Conservation (phyloP, 2,329 filamentous ascomycete species). For the Xylaria sp. region DNA sequence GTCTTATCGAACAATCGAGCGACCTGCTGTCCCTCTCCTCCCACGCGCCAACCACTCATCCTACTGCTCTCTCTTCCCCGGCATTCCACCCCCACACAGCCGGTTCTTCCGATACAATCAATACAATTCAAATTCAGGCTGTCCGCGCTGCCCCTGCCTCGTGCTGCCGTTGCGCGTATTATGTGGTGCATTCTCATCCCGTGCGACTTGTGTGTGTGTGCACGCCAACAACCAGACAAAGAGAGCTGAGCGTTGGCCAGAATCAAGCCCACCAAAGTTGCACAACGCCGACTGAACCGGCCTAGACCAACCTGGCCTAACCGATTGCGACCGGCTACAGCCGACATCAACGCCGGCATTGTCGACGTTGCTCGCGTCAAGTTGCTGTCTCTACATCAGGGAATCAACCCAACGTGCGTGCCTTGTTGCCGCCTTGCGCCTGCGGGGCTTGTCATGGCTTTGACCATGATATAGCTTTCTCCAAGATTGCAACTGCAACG, state of each 20-base stretch:
- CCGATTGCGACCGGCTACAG: conserved; percentile 14
- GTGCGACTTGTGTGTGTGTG: conserved; percentile 14
- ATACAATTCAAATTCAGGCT: neutral
- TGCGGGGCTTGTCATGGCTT: conserved; percentile 30
- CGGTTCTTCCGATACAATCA: conserved; percentile 27
- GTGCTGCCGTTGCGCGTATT: conserved; percentile 12
- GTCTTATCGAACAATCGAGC: conserved; percentile 21
- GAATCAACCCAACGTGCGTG: conserved; percentile 7
- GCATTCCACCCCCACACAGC: conserved; percentile 27
- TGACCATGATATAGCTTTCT: conserved; percentile 25
- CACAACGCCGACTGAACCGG: conserved; percentile 10
- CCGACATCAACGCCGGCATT: neutral
- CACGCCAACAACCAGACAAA: conserved; percentile 10
- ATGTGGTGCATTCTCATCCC: conserved; percentile 3
- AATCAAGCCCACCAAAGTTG: neutral
- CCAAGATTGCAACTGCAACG: conserved; percentile 20
- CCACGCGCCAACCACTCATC: conserved; percentile 19
- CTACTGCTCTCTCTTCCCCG: conserved; percentile 6
- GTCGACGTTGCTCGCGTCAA: neutral
- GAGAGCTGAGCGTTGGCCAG: conserved; percentile 4
- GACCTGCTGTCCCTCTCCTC: neutral
- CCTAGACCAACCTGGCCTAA: conserved; percentile 9
- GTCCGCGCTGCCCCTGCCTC: conserved; percentile 2
- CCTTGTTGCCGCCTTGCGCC: conserved; percentile 22
- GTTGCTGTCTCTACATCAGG: neutral